A percentile compares a stretch with the other conserved stretches of the same genome.
Conservation (phyloP, 225 moss, liverwort and hornwort species). For the Anthoceros angustus region DNA sequence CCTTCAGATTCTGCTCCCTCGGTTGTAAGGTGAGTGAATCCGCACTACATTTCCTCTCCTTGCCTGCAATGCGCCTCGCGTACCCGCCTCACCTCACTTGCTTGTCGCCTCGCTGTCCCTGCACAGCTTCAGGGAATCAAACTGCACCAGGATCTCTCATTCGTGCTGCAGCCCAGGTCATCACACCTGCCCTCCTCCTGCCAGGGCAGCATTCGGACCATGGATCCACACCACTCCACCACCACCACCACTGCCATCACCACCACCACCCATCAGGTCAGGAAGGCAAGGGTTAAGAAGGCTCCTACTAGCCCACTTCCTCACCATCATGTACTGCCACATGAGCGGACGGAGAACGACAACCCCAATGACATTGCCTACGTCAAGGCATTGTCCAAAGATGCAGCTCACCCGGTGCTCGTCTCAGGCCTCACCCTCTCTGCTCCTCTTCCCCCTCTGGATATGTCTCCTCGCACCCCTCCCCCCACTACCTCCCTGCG, state of each 20-base stretch:
- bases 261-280: neutral
- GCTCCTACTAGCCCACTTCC: neutral
- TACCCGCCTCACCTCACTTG: neutral
- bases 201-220: slow-evolving; percentile 15
- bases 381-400: neutral
- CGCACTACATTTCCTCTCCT: neutral
- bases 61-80: neutral
- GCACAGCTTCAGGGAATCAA: slow-evolving; percentile 78
- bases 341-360: neutral
- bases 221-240: slow-evolving; percentile 70
- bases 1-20: slow-evolving; percentile 91
- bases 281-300: neutral
- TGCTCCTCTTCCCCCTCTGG: slow-evolving; percentile 2
- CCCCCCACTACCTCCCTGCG: slow-evolving; percentile 54
- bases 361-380: neutral
- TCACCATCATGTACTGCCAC: neutral
- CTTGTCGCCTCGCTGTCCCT: neutral
- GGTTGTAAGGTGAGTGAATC: slow-evolving; percentile 62
- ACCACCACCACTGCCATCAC: too few species aligned
- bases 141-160: slow-evolving; percentile 63
- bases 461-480: slow-evolving; percentile 75
- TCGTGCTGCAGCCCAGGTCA: slow-evolving; percentile 57
- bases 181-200: slow-evolving; percentile 17
- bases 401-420: slow-evolving; percentile 4
- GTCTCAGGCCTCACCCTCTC: slow-evolving; percentile 10